Percentiles rank a stretch among this genome's conserved stretches.
Evolutionary conservation across 805 yeast genomes (phyloP).

Genomic region (Saccharomycopsis sp.): DNA sequence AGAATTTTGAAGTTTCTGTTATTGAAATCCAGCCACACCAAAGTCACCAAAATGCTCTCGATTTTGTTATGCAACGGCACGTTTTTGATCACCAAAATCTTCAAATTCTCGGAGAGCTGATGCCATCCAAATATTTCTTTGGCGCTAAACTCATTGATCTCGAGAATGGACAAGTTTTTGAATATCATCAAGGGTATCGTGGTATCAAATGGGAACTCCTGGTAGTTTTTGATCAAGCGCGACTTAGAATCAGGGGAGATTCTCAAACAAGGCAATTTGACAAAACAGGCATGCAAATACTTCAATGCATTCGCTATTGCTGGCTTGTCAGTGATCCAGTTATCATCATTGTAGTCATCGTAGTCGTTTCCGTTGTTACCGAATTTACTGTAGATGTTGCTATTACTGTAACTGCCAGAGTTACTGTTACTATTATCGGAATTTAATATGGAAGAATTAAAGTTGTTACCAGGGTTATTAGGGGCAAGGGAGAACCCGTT

Average conservation of each 20-base stretch:
- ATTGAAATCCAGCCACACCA: constrained; percentile 45
- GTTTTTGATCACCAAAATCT: constrained; percentile 48
- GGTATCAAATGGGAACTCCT: constrained; percentile 67
- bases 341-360: constrained; percentile 32
- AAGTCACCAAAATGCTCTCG: constrained; percentile 41
- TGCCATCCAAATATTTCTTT: constrained; percentile 66
- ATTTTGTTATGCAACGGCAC: constrained; percentile 44
- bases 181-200: constrained; percentile 58
- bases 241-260: constrained; percentile 55
- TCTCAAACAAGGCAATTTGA: constrained; percentile 58
- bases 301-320: constrained; percentile 38
- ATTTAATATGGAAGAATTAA: background rate
- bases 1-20: constrained; percentile 36
- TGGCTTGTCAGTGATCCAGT: constrained; percentile 23
- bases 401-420: background rate
- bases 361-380: constrained; percentile 13
- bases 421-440: background rate
- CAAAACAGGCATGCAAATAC: constrained; percentile 55
- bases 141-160: constrained; percentile 53
- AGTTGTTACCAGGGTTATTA: background rate
- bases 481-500: background rate
- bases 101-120: constrained; percentile 43
- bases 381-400: constrained; percentile 29
- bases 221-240: constrained; percentile 51
- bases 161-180: constrained; percentile 56